phyloP scores from a whole-genome alignment of 2,329 filamentous ascomycete species.

The Phialophora macrospora region DNA sequence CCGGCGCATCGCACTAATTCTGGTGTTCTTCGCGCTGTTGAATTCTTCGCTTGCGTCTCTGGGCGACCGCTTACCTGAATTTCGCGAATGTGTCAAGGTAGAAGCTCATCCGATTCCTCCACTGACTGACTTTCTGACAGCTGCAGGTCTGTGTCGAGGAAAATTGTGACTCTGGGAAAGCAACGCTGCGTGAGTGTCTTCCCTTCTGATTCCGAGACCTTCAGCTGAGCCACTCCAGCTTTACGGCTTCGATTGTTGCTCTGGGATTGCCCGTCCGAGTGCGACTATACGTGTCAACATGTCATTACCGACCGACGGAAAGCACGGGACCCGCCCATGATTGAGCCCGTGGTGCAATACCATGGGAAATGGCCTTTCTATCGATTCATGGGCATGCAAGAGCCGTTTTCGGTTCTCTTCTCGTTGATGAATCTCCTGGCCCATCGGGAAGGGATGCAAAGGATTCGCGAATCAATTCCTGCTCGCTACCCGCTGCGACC shows the following conservation, averaged over 20 bases:
- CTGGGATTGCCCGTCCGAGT: slow-evolving; percentile 92
- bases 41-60: slow-evolving; percentile 64
- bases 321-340: slow-evolving; percentile 65
- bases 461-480: slow-evolving; percentile 73
- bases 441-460: slow-evolving; percentile 75
- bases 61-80: slow-evolving; percentile 86
- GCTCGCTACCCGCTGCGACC: slow-evolving; percentile 73
- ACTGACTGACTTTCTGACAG: slow-evolving; percentile 20
- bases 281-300: slow-evolving; percentile 97
- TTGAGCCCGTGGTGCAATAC: slow-evolving; percentile 79
- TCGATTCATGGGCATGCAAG: slow-evolving; percentile 89
- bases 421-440: slow-evolving; percentile 88
- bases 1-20: background rate
- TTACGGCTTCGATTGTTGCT: slow-evolving; percentile 82
- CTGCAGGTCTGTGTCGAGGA: slow-evolving; percentile 75
- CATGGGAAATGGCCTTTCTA: slow-evolving; percentile 99
- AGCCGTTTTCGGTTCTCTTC: slow-evolving; percentile 92
- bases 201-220: slow-evolving; percentile 27
- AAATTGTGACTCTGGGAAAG: slow-evolving; percentile 73
- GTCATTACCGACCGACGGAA: slow-evolving; percentile 78
- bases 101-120: slow-evolving; percentile 31
- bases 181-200: slow-evolving; percentile 69
- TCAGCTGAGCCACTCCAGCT: slow-evolving; percentile 58
- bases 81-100: slow-evolving; percentile 84
- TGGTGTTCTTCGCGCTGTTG: background rate